Evolutionary conservation across 2,329 filamentous ascomycete genomes (phyloP), one percentile per base, ranked within the genome.

Genomic region (Cercospora canescens): DNA sequence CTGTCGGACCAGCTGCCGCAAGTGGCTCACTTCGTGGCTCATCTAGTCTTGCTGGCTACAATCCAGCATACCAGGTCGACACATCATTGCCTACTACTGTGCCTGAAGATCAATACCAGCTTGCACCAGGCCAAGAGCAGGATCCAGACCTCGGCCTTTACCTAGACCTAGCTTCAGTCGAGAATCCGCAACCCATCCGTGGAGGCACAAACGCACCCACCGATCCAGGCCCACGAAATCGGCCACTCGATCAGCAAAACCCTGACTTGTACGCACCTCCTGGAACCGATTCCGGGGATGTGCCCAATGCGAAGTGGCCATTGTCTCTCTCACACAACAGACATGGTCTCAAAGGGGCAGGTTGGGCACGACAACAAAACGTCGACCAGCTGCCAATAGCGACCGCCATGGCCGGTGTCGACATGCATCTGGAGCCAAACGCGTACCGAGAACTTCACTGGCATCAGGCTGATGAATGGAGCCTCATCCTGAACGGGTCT

Each of bases 321-420:
- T 73, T 81, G 26, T 65, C 48, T 6, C 71, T 81, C 2, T 80
- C 78, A 0, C 78, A 79, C 65, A 80, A 81, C 39, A 74, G 79
- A 9, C 79, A 79, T 56, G 79, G 79, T 6, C 66, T 79, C 6
- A 74, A 76, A 9, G 75, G 74, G n/a, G 74, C 79, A 16, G 79
- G 80, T 7, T 81, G 76, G 76, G 79, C 79, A 9, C 71, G 80
- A 55, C 78, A 80, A 57, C 79, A 82, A 65, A 81, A 80, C 50
- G 67, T 74, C 14, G 71, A 77, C 16, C 68, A 79, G 12, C 68
- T 82, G 1, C 79, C 80, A 0, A 70, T 79, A 30, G 77, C 80
- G 5, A 80, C 74, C 14, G 76, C 75, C 9, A 81, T 82, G 78
- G 80, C 80, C 8, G 80, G 80, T 39, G 79, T 81, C 0, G 77